Conservation (phyloP, 176 grass and related monocot species). For the maize (Zea mays) region DNA sequence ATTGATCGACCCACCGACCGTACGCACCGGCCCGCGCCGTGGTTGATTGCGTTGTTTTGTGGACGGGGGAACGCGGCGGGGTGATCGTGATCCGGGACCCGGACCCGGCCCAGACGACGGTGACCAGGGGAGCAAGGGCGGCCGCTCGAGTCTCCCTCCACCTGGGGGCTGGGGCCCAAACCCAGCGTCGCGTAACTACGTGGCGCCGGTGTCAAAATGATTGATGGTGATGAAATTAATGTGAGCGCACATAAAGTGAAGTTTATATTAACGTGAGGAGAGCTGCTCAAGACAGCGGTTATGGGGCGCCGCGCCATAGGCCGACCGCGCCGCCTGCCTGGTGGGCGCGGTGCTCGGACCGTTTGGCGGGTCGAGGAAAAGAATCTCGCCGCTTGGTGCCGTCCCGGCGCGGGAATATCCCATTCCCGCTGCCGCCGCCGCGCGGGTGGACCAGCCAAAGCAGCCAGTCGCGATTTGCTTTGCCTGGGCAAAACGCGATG, state of each 20-base stretch:
- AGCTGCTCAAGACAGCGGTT: too few relatives aligned
- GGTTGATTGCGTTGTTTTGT: not conserved
- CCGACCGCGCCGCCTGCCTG: too few relatives aligned
- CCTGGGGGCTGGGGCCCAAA: not conserved
- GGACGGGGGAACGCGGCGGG: not conserved
- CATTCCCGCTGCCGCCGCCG: too few relatives aligned
- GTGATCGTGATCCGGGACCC: not conserved
- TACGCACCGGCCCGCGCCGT: not conserved
- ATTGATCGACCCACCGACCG: not conserved
- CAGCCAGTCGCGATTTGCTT: not conserved
- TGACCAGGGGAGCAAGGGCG: not conserved
- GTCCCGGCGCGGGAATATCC: not conserved
- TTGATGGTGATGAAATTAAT: not conserved
- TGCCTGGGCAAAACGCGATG: not conserved
- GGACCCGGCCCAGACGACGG: not conserved
- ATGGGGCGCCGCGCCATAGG: too few relatives aligned
- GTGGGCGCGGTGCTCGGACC: too few relatives aligned
- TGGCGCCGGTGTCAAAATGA: not conserved
- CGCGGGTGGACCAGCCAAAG: not conserved
- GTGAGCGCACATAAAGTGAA: too few relatives aligned
- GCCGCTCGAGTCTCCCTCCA: not conserved
- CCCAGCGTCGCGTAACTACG: not conserved
- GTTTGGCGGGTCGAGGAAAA: not conserved
- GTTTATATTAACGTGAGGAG: too few relatives aligned
- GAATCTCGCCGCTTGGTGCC: slow-evolving; percentile 4